A percentile compares a stretch with the other conserved stretches of the same genome.
phyloP scores from a whole-genome alignment of 495 filamentous ascomycete species.

The Penicillium verhagenii region DNA sequence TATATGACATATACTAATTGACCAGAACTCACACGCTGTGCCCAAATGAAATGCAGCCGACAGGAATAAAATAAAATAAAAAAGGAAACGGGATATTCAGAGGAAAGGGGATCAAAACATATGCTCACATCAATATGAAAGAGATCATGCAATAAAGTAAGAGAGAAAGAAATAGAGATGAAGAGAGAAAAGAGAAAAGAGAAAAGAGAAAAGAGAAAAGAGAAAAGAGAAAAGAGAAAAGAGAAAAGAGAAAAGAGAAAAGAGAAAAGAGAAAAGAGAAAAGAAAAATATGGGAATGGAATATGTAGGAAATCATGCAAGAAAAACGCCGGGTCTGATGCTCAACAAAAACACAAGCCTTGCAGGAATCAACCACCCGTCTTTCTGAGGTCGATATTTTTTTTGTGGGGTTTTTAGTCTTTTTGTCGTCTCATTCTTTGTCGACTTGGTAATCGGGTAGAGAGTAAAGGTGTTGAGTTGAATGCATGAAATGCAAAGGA shows the following conservation, averaged over 20 bases:
- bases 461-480: too few species aligned
- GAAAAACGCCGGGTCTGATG: constrained; percentile 32
- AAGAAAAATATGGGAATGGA: constrained; percentile 8
- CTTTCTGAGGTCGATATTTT: constrained; percentile 14
- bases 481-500: not conserved
- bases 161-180: constrained; percentile 5
- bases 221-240: too few species aligned
- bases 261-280: constrained; percentile 17
- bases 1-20: constrained; percentile 29
- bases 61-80: too few species aligned
- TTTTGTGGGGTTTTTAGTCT: constrained; percentile 9
- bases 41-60: constrained; percentile 28
- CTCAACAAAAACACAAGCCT: constrained; percentile 17
- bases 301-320: constrained; percentile 12
- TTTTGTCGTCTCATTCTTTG: constrained; percentile 4
- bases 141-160: constrained; percentile 11
- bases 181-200: not conserved
- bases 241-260: too few species aligned
- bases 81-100: constrained; percentile 2
- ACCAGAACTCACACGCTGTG: constrained; percentile 40
- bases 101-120: not conserved
- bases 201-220: constrained; percentile 11
- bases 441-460: not conserved
- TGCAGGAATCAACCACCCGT: constrained; percentile 15
- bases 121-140: not conserved